These are phyloP conservation scores for Steccherinum ochraceum DNA, from an alignment of 768 basidiomycete genomes.

Conservation along the genomic window DNA sequence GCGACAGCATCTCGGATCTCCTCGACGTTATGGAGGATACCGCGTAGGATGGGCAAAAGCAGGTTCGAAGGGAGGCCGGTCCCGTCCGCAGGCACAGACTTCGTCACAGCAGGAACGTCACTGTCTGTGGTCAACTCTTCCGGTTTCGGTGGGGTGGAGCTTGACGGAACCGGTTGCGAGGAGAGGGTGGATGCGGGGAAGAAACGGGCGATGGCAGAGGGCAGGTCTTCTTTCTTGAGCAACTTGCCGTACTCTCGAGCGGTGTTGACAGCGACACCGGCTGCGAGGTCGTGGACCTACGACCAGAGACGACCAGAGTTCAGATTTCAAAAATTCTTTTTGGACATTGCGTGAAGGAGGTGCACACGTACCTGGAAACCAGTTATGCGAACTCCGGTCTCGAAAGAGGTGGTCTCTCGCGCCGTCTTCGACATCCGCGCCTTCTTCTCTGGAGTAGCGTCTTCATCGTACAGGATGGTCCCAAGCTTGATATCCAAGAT, in stretches of 20 bases:
- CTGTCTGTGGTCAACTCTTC: slow-evolving; percentile 10
- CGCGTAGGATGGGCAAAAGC: slow-evolving; percentile 52
- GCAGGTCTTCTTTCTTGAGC: slow-evolving; percentile 61
- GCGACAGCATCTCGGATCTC: slow-evolving; percentile 46
- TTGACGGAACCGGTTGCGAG: slow-evolving; percentile 1
- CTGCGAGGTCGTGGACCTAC: slow-evolving; percentile 68
- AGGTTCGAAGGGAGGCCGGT: slow-evolving; percentile 49
- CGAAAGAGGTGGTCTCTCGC: slow-evolving; percentile 58
- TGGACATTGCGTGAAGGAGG: background rate
- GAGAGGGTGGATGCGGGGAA: slow-evolving; percentile 48
- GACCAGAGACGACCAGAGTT: background rate
- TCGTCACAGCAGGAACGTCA: background rate
- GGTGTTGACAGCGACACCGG: slow-evolving; percentile 50
- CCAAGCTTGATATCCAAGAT: slow-evolving; percentile 93
- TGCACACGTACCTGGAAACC: slow-evolving; percentile 76
- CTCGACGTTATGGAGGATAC: slow-evolving; percentile 45
- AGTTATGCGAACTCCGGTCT: slow-evolving; percentile 78
- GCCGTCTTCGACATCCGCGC: slow-evolving; percentile 72
- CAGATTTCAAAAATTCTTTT: background rate
- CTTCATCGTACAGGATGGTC: slow-evolving; percentile 75
- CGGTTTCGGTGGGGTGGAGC: slow-evolving; percentile 6
- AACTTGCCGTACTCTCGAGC: slow-evolving; percentile 77
- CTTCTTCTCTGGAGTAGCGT: slow-evolving; percentile 63
- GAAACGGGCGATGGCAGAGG: slow-evolving; percentile 70
- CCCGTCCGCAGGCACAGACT: slow-evolving; percentile 11